Percentiles rank a stretch among this genome's conserved stretches.
These are phyloP conservation scores for Cystofilobasidium macerans DNA, from an alignment of 768 basidiomycete species.

Conservation along the genomic window DNA sequence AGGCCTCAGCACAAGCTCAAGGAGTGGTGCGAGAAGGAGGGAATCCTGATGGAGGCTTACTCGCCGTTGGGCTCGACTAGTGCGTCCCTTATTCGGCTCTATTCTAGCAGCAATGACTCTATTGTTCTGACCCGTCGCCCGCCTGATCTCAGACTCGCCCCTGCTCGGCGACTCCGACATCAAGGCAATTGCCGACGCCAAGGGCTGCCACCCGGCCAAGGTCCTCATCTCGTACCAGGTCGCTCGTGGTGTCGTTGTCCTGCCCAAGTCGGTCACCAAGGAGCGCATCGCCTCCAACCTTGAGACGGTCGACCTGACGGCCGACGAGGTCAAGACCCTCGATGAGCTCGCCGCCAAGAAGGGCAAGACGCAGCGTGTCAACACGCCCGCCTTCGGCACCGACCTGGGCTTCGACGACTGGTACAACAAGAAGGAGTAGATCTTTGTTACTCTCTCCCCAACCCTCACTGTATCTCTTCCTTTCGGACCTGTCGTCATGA, in stretches of 20 bases:
- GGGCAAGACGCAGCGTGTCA: constrained; percentile 32
- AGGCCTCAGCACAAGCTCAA: constrained; percentile 47
- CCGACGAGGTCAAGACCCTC: constrained; percentile 30
- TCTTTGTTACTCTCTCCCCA: too few relatives aligned
- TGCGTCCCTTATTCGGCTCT: too few relatives aligned
- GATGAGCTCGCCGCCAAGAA: constrained; percentile 27
- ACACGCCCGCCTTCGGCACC: constrained; percentile 22
- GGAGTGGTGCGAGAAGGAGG: constrained; percentile 55
- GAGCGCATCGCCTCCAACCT: constrained; percentile 37
- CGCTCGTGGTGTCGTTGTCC: not conserved
- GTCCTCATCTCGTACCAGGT: constrained; percentile 44
- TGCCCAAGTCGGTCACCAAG: constrained; percentile 54
- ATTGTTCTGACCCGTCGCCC: not conserved
- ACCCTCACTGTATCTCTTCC: too few relatives aligned
- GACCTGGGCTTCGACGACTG: constrained; percentile 23
- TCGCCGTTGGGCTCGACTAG: constrained; percentile 76
- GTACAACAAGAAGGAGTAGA: not conserved
- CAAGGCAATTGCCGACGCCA: constrained; percentile 51
- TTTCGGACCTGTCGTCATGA: too few relatives aligned
- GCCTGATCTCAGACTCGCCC: constrained; percentile 43
- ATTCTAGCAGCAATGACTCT: too few relatives aligned
- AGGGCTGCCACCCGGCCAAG: constrained; percentile 53
- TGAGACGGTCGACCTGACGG: constrained; percentile 28
- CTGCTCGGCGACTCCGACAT: constrained; percentile 52
- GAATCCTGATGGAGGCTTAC: constrained; percentile 68